Evolutionary conservation across 306 rosid genomes (phyloP).

Genomic region (Lotus japonicus): DNA sequence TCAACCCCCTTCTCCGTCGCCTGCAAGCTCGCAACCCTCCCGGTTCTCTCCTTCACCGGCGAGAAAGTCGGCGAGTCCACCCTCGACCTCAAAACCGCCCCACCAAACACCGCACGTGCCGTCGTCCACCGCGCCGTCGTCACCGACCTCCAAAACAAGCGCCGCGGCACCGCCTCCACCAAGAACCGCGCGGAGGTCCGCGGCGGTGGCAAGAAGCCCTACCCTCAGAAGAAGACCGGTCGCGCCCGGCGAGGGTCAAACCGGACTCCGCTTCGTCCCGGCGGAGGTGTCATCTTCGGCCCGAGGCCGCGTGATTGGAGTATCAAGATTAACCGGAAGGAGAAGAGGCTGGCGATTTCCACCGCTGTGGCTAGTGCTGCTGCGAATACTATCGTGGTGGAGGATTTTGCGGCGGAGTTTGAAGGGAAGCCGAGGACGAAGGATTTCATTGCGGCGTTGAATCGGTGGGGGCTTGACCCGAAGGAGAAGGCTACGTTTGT

Average conservation of each 20-base stretch:
- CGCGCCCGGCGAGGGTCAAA: conserved; percentile 73
- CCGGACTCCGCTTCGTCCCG: conserved; percentile 78
- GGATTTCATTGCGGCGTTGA: conserved; percentile 76
- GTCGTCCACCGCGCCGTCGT: conserved; percentile 87
- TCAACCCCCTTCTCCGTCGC: conserved; percentile 29
- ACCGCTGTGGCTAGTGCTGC: conserved; percentile 81
- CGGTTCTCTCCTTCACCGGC: conserved; percentile 75
- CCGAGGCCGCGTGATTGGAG: conserved; percentile 93
- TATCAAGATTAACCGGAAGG: conserved; percentile 82
- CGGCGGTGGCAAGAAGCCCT: conserved; percentile 85
- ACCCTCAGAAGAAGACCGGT: conserved; percentile 80
- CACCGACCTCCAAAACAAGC: conserved; percentile 88
- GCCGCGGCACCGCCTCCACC: conserved; percentile 96
- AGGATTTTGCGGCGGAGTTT: conserved; percentile 65
- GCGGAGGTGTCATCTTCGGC: conserved; percentile 85
- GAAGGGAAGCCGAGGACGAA: conserved; percentile 80
- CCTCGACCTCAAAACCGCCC: conserved; percentile 69
- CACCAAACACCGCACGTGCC: conserved; percentile 77
- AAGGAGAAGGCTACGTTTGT: conserved; percentile 65
- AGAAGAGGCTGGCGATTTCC: conserved; percentile 81
- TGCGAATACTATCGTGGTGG: conserved; percentile 68
- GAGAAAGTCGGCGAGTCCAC: conserved; percentile 62
- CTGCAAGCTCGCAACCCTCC: conserved; percentile 70
- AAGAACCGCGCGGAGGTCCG: conserved; percentile 81
- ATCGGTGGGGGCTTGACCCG: conserved; percentile 92